Base-by-base conservation (phyloP, 371 early-diverging fungal genomes). In the Mucor irregularis region DNA sequence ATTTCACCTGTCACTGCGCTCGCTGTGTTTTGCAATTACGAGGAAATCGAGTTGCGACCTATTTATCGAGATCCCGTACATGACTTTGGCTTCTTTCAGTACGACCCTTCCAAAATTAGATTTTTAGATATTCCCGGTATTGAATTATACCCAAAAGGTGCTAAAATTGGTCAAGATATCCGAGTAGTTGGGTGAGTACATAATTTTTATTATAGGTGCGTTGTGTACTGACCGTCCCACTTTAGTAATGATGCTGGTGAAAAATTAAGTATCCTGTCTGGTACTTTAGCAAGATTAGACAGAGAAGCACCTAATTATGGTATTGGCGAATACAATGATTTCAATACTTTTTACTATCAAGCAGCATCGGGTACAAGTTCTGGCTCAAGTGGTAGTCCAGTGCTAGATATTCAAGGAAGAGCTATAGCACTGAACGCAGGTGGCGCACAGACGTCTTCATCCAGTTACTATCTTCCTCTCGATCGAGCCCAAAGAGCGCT, bases 61-160 rank as follows among this genome's bases (percentile, higher is more conserved):
- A 80, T 94, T 22, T 95, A 94, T 62, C 79, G 83, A 46, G 90
- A 90, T 56, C 93, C 92, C n/a, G 75, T 94, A 13, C 96, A 95
- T 63, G 96, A 95, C 66, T 96, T 95, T 83, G 95, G 93, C 0
- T 88, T 96, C 56, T 81, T 96, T 53, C 77, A 83, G 47, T 96
- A 91, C 58, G 91, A 95, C 68, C 87, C 89, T 7, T 51, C 64
- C 6, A 81, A 87, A 56, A 78, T 96, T 40, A 68, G 81, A 42
- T 90, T 89, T 71, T 79, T 91, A 80, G 64, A 77, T 8, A 69
- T 92, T 4, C 73, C 74, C 5, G 83, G 84, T 39, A 91, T 93
- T 56, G 66, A 76, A 9, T 80, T 93, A 14, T 80, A 81, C 35
- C 94, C 94, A 3, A 81, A 89, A 44, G 64, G 81, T 0, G 94